Percentiles rank a stretch among this genome's conserved stretches.
These are phyloP conservation scores for Kazachstania sp. DNA, from an alignment of 1,139 yeast genomes.

Conservation along the genomic window DNA sequence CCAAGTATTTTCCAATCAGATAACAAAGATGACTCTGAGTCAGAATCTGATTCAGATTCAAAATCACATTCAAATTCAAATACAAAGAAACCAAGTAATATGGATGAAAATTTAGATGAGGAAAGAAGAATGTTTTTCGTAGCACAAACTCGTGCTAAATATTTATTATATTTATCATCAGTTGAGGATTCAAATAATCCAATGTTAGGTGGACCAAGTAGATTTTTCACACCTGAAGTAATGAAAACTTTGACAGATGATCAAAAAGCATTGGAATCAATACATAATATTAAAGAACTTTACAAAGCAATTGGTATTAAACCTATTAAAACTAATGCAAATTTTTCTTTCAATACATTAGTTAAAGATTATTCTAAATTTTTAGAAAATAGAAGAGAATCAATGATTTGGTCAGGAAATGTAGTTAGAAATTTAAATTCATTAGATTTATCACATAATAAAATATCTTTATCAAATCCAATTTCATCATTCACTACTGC, in stretches of 20 bases:
- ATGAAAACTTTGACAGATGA: slow-evolving; percentile 23
- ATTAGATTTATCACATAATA: slow-evolving; percentile 11
- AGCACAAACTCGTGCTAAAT: slow-evolving; percentile 77
- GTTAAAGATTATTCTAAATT: slow-evolving; percentile 26
- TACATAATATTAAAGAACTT: slow-evolving; percentile 16
- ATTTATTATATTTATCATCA: slow-evolving; percentile 33
- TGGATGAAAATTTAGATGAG: slow-evolving; percentile 42
- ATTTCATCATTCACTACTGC: slow-evolving; percentile 22
- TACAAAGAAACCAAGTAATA: slow-evolving; percentile 13
- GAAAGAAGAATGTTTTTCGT: slow-evolving; percentile 83
- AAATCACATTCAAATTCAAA: slow-evolving; percentile 15
- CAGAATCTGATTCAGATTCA: slow-evolving; percentile 23
- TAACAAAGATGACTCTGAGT: slow-evolving; percentile 31
- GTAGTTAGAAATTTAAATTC: slow-evolving; percentile 15
- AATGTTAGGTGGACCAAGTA: slow-evolving; percentile 19
- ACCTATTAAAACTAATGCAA: slow-evolving; percentile 6
- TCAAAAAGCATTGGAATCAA: slow-evolving; percentile 22
- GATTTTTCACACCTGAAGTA: slow-evolving; percentile 26
- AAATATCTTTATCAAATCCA: background rate
- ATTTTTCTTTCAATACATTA: slow-evolving; percentile 22
- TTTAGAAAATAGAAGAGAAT: slow-evolving; percentile 22
- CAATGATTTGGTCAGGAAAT: slow-evolving; percentile 25
- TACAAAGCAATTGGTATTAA: slow-evolving; percentile 16
- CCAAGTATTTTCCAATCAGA: slow-evolving; percentile 43
- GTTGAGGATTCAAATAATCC: slow-evolving; percentile 20